phyloP scores from a whole-genome alignment of 192 early-diverging fungal species.

The Coemansia sp. region DNA sequence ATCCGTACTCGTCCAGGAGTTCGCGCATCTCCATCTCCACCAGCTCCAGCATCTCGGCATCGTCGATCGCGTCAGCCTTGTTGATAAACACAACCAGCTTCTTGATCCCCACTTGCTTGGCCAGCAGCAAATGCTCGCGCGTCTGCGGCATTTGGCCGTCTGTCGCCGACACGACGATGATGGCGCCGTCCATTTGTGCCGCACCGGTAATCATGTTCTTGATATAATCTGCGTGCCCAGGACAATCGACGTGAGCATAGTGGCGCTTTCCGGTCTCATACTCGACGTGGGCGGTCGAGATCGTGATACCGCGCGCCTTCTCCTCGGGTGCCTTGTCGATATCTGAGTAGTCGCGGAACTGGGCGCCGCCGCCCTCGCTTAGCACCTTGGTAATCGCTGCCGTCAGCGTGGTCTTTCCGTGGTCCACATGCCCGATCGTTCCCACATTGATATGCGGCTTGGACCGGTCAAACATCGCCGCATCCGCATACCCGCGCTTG shows the following conservation, averaged over 20 bases:
- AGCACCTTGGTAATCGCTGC: conserved; percentile 98
- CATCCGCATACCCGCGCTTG: conserved; percentile 55
- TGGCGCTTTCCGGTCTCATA: conserved; percentile 90
- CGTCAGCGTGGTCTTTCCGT: conserved; percentile 98
- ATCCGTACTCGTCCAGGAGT: conserved; percentile 86
- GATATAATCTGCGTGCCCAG: conserved; percentile 99
- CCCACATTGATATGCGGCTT: conserved; percentile 99
- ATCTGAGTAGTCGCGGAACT: conserved; percentile 94
- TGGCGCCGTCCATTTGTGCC: conserved; percentile 97
- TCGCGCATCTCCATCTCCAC: conserved; percentile 99
- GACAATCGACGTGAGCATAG: conserved; percentile 95
- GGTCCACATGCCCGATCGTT: conserved; percentile 99
- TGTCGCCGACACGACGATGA: conserved; percentile 96
- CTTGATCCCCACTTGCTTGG: conserved; percentile 92
- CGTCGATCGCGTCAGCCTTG: conserved; percentile 97
- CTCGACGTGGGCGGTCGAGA: conserved; percentile 95
- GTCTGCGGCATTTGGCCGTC: conserved; percentile 99
- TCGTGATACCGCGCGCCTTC: conserved; percentile 97
- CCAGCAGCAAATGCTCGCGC: conserved; percentile 95
- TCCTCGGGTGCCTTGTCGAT: conserved; percentile 99
- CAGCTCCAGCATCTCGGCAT: conserved; percentile 96
- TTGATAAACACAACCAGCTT: conserved; percentile 96
- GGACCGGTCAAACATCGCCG: conserved; percentile 66
- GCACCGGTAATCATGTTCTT: conserved; percentile 99
- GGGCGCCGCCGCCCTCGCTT: conserved; percentile 71